Base-by-base conservation (phyloP, 1,139 yeast genomes). In the Yamadazyma friedrichii region DNA sequence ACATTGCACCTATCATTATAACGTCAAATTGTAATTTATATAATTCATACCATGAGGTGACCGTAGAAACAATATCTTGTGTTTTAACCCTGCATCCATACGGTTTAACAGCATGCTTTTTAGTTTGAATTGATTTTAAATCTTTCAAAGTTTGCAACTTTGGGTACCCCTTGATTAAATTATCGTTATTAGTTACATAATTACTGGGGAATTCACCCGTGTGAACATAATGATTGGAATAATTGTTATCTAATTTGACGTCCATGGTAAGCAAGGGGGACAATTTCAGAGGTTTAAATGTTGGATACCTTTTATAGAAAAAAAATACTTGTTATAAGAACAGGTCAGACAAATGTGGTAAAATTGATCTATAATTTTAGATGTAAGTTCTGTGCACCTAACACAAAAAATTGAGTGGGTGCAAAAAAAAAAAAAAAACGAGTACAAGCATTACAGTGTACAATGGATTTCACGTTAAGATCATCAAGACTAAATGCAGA, bases 1-100 rank as follows among this genome's bases (percentile, higher is more conserved):
- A 75, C 44, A 93, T 67, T 1, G 95, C 94, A 0, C 96, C 96
- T 39, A 91, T 79, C 95, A 91, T 86, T 9, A 91, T 84, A 9
- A 89, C 95, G 58, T 91, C 97, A 61, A 91, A 91, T 44, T 78
- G 78, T 32, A 86, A 55, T 4, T 74, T 75, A 38, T 77, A 72
- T 24, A 65, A 63, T 15, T 64, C 64, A 30, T 79, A 77, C 95
- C 96, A 86, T 8, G 60, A 55, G 45, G 74, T 71, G 42, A 89
- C 64, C 0, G 78, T 73, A 0, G 78, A 71, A 2, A 79, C 68
- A 59, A 88, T 80, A 41, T 75, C 64, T 29, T 72, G 70, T 2
- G 79, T 68, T 11, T 67, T 59, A 3, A 79, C 74, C 36, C 84
- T 65, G 8, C 76, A 73, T 1, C 96, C 95, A 54, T 72, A 84